Percentiles rank a stretch among this genome's conserved stretches.
Conservation (phyloP, 192 early-diverging fungal genomes). For the Backusella psychrophila region DNA sequence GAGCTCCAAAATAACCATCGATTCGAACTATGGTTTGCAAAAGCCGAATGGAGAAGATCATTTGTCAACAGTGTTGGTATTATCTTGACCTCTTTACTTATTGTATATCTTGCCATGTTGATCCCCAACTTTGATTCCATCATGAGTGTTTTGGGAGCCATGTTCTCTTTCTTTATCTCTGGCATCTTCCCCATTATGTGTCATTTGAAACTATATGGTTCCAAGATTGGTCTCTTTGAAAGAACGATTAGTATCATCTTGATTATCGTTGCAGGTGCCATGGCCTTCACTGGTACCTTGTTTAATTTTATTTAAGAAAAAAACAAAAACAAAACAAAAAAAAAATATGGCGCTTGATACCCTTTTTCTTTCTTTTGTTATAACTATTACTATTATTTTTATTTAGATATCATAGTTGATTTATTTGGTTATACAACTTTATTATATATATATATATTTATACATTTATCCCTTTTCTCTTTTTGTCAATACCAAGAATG, state of each 20-base stretch:
- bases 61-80: slow-evolving; percentile 20
- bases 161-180: slow-evolving; percentile 36
- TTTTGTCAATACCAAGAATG: neutral
- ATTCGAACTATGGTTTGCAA: slow-evolving; percentile 15
- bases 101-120: slow-evolving; percentile 23
- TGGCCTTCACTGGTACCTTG: slow-evolving; percentile 33
- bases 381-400: neutral
- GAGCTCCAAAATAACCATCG: slow-evolving; percentile 20
- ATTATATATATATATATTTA: neutral
- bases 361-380: neutral
- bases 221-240: slow-evolving; percentile 18
- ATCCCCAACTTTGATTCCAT: slow-evolving; percentile 29
- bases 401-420: neutral
- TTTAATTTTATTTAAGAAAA: slow-evolving; percentile 30
- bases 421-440: neutral
- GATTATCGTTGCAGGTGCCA: slow-evolving; percentile 10
- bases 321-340: neutral
- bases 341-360: neutral
- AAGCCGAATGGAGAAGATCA: slow-evolving; percentile 9
- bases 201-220: slow-evolving; percentile 28
- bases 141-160: slow-evolving; percentile 34
- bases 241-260: slow-evolving; percentile 10
- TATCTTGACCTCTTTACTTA: slow-evolving; percentile 13
- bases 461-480: neutral
- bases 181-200: slow-evolving; percentile 39